A percentile compares a stretch with the other conserved stretches of the same genome.
Conservation (phyloP, 2,329 filamentous ascomycete species). For the Trichophyton rubrum region DNA sequence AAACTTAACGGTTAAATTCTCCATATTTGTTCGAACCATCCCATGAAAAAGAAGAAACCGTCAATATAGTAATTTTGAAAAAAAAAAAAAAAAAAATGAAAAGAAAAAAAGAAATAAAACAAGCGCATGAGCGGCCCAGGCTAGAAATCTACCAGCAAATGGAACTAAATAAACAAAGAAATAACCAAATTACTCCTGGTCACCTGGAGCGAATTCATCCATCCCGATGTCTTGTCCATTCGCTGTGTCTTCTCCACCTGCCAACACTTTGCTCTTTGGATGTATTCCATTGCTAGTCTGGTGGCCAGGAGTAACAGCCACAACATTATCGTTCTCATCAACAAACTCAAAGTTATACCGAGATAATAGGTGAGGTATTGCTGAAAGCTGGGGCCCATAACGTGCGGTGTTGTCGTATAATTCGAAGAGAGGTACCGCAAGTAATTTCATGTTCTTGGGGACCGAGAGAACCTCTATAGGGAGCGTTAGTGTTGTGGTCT, state of each 20-base stretch:
- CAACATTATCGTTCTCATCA: constrained; percentile 79
- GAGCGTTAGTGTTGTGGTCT: neutral
- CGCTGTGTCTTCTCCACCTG: constrained; percentile 30
- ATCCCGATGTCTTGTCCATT: constrained; percentile 13
- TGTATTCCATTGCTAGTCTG: constrained; percentile 43
- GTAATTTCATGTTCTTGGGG: constrained; percentile 98
- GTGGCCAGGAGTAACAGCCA: constrained; percentile 68
- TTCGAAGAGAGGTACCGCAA: constrained; percentile 92
- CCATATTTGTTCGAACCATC: neutral
- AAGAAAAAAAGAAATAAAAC: neutral
- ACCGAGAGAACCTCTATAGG: constrained; percentile 76
- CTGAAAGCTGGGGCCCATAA: constrained; percentile 90
- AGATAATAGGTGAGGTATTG: constrained; percentile 87
- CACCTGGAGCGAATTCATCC: constrained; percentile 14
- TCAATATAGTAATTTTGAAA: too few species aligned
- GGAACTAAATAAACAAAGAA: neutral
- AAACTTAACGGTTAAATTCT: neutral
- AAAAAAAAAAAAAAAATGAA: neutral
- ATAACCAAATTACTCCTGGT: constrained; percentile 7
- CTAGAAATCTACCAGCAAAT: neutral
- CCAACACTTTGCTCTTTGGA: constrained; percentile 53
- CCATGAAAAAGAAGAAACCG: neutral
- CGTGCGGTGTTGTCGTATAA: constrained; percentile 93
- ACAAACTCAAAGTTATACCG: constrained; percentile 97
- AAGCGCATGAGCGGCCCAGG: neutral